Evolutionary conservation across 2,329 filamentous ascomycete species (phyloP), one percentile per base, ranked within the genome.

Genomic region (Penicillium sp.): DNA sequence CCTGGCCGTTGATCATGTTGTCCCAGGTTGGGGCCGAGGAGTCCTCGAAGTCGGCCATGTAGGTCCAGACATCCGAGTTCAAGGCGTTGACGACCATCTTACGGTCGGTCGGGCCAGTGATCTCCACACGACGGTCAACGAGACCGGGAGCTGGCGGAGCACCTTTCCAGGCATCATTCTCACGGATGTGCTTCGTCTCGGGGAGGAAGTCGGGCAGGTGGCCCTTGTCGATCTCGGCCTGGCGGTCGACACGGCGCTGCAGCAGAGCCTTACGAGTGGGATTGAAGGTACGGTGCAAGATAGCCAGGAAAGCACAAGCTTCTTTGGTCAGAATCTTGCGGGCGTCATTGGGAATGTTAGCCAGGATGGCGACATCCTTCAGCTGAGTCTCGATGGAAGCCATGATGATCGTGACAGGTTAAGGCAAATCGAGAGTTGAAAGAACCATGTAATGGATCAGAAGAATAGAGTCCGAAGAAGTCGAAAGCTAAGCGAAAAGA

Each of bases 71-170:
- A 59, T 96, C 79, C 30, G 90, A 83, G 68, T 96, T 98, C 63
- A 96, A 63, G 7, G 92, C 92, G 65, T 98, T 98, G 47, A 96
- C 86, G 32, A 96, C 88, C 92, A 98, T 98, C 77, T 96, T 98
- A 53, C 92, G 79, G 69, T 96, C 92, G 5, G 89, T 95, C 1
- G 92, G 92, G 6, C 92, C 92, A 4, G 92, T 98, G 60, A 96
- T 98, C 73, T 98, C 92, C 20, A 95, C 85, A 45, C 92, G 80
- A 50, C 92, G 83, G 71, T 98, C 92, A 30, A 95, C 80, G 39
- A 96, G 77, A 41, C 92, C 92, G 0, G 92, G 90, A 6, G 90
- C 92, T 12, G 92, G 92, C 35, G 84, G 78, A 29, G 92, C 88
- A 46, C 87, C 92, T 71, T 80, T 92, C 92, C 92, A 98, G 55